These are phyloP conservation scores for Abrus precatorius DNA, from an alignment of 306 rosid genomes.

Conservation along the genomic window DNA sequence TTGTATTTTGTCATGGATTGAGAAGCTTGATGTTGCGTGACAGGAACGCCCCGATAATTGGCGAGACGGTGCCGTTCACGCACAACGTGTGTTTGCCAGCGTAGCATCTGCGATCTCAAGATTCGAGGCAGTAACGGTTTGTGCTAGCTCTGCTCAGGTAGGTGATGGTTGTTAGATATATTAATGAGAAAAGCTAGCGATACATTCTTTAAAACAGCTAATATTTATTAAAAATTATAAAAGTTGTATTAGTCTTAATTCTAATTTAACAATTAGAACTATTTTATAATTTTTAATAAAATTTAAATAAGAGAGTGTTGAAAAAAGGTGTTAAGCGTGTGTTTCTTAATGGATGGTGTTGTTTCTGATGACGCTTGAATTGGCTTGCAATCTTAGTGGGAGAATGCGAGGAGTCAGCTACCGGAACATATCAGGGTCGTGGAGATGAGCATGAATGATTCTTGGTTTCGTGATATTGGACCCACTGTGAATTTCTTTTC, in stretches of 20 bases:
- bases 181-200: background rate
- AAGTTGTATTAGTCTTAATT: too few relatives aligned
- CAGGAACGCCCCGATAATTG: conserved; percentile 96
- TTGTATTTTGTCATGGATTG: background rate
- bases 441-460: conserved; percentile 81
- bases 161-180: conserved; percentile 24
- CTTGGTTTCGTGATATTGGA: conserved; percentile 93
- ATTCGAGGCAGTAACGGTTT: conserved; percentile 87
- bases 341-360: background rate
- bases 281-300: too few relatives aligned
- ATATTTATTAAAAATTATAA: too few relatives aligned
- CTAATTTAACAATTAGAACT: too few relatives aligned
- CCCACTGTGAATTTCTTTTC: conserved; percentile 74
- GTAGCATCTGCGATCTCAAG: conserved; percentile 82
- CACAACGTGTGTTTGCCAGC: conserved; percentile 65
- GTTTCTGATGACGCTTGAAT: conserved; percentile 16
- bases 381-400: conserved; percentile 63
- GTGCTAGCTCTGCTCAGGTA: conserved; percentile 76
- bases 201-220: too few relatives aligned
- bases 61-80: conserved; percentile 76
- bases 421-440: conserved; percentile 75
- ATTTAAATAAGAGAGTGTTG: too few relatives aligned
- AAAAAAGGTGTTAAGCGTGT: too few relatives aligned
- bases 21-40: conserved; percentile 36
- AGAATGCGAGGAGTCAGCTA: conserved; percentile 74